These are phyloP conservation scores for Amylocarpus encephaloides DNA, from an alignment of 2,329 filamentous ascomycete genomes.

Conservation along the genomic window DNA sequence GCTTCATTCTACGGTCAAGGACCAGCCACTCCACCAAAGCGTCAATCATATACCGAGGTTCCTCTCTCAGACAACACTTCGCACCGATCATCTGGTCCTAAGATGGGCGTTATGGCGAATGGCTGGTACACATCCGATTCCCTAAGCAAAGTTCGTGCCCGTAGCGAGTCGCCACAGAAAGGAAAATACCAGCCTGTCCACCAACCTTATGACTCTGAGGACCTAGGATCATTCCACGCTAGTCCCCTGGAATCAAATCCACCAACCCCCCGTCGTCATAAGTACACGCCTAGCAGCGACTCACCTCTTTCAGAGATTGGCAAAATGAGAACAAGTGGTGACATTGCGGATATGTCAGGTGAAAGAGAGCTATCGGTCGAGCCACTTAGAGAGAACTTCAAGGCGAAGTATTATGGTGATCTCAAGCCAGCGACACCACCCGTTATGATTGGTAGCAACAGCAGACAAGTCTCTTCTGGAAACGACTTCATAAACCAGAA, in stretches of 20 bases:
- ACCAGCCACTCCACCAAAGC: conserved; percentile 24
- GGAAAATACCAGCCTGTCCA: conserved; percentile 24
- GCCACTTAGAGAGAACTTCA: conserved; percentile 35
- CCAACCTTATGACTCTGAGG: conserved; percentile 38
- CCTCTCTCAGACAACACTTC: conserved; percentile 38
- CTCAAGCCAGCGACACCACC: conserved; percentile 48
- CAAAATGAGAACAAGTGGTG: conserved; percentile 32
- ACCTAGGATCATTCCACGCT: conserved; percentile 33
- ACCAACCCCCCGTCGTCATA: conserved; percentile 24
- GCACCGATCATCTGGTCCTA: conserved; percentile 15
- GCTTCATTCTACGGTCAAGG: conserved; percentile 32
- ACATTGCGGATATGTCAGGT: conserved; percentile 38
- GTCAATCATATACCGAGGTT: conserved; percentile 34
- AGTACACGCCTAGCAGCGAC: conserved; percentile 7
- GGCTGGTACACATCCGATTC: conserved; percentile 30
- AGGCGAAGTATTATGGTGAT: conserved; percentile 53
- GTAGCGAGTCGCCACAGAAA: conserved; percentile 23
- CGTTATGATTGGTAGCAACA: conserved; percentile 39
- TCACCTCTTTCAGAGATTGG: conserved; percentile 40
- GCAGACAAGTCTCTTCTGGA: conserved; percentile 51
- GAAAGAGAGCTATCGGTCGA: conserved; percentile 11
- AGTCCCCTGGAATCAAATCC: conserved; percentile 52
- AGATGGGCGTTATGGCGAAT: conserved; percentile 8
- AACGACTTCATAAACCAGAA: conserved; percentile 42
- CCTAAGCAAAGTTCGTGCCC: conserved; percentile 25